A percentile compares a stretch with the other conserved stretches of the same genome.
Evolutionary conservation across 2,329 filamentous ascomycete genomes (phyloP).

Genomic region (Sphaerulina musiva): DNA sequence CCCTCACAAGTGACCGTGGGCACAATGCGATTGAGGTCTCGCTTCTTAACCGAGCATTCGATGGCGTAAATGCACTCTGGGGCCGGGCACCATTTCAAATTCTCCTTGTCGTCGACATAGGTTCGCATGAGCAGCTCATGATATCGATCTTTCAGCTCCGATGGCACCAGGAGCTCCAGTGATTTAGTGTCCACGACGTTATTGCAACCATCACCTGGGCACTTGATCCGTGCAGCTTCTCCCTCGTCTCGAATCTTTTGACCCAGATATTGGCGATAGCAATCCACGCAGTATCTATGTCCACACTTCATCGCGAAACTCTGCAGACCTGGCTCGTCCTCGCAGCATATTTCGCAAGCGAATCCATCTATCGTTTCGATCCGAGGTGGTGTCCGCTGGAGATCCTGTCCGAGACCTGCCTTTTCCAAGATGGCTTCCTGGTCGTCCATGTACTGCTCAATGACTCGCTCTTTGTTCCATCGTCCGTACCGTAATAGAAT

Average conservation of each 20-base stretch:
- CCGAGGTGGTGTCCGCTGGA: constrained; percentile 53
- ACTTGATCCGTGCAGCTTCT: constrained; percentile 90
- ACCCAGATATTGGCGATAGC: constrained; percentile 81
- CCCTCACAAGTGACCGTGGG: constrained; percentile 85
- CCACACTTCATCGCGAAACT: constrained; percentile 94
- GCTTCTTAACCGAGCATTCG: constrained; percentile 80
- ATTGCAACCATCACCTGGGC: constrained; percentile 78
- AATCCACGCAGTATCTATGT: constrained; percentile 87
- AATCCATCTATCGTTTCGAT: constrained; percentile 70
- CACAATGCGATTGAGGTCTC: constrained; percentile 75
- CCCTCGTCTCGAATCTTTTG: constrained; percentile 96
- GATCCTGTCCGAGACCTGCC: constrained; percentile 67
- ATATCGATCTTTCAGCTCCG: constrained; percentile 60
- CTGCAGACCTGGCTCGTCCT: constrained; percentile 68
- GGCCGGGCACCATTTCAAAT: constrained; percentile 93
- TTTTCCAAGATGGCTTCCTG: constrained; percentile 72
- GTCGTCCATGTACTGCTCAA: constrained; percentile 93
- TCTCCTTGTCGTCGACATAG: constrained; percentile 94
- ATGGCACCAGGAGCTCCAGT: constrained; percentile 64
- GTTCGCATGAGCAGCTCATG: constrained; percentile 81
- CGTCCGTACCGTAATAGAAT: constrained; percentile 82
- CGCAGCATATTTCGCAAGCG: constrained; percentile 90
- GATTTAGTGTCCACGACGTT: constrained; percentile 88
- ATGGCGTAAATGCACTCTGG: constrained; percentile 95
- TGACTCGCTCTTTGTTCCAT: constrained; percentile 94